Evolutionary conservation across 345 rosid genomes (phyloP).

Genomic region (Mangifera indica): DNA sequence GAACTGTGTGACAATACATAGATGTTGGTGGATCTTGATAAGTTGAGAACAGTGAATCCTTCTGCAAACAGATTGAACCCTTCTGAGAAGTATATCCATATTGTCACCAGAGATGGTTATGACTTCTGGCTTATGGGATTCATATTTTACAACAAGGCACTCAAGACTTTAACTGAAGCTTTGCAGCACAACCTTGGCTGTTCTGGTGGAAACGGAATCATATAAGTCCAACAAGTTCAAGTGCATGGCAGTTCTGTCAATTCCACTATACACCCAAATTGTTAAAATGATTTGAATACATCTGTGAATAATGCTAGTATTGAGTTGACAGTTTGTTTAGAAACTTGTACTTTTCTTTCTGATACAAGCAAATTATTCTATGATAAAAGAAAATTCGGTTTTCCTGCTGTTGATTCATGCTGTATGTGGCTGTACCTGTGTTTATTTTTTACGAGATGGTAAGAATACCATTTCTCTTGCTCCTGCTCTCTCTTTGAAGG

Average conservation of each 20-base stretch:
- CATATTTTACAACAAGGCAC: conserved; percentile 70
- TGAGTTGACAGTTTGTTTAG: not conserved
- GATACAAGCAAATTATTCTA: too few species aligned
- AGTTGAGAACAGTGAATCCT: conserved; percentile 52
- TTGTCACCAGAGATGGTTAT: conserved; percentile 54
- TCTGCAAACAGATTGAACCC: conserved; percentile 57
- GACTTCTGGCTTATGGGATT: conserved; percentile 92
- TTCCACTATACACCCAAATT: not conserved
- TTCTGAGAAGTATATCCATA: conserved; percentile 57
- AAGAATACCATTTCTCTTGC: too few species aligned
- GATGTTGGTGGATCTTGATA: conserved; percentile 65
- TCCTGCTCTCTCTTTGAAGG: too few species aligned
- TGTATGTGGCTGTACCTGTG: not conserved
- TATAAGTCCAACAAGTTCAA: not conserved
- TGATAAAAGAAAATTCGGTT: not conserved
- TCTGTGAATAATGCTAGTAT: not conserved
- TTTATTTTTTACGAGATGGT: too few species aligned
- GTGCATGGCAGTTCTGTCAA: not conserved
- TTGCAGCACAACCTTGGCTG: conserved; percentile 27
- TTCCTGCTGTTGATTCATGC: conserved; percentile 2
- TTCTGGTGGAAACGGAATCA: not conserved
- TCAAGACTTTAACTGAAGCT: conserved; percentile 50
- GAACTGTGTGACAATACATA: conserved; percentile 18
- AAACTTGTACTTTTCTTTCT: not conserved
- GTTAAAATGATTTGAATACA: not conserved